Base-by-base conservation (phyloP, 257 asterid genomes). In the Fraxinus cuspidata region DNA sequence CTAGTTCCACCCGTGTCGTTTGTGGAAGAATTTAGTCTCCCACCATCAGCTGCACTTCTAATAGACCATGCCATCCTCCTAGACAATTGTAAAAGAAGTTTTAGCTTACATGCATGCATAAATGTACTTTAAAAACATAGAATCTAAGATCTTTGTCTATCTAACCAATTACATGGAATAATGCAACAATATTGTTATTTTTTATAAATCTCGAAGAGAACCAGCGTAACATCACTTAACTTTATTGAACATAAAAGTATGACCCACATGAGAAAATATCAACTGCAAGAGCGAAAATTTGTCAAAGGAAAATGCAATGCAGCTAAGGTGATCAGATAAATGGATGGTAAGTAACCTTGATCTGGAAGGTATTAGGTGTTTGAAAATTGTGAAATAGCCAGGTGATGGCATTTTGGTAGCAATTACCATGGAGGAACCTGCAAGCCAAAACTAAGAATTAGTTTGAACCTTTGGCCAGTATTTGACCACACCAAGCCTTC, bases 41-140 rank as follows among this genome's bases (percentile, higher is more conserved):
- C 83, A 64, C 88, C 91, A 83, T 89, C 97, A 25, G 96, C 88
- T 73, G 91, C 85, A 74, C 96, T 89, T 86, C 91, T 85, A 81
- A 90, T 70, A 53, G 86, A 85, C 96, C 96, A 85, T 5, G 35
- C 44, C 85, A 76, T 76, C 81, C 84, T 87, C 88, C 96, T 91
- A 84, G 63, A 78, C 71, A 76, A 58, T 71, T 53, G 71, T 77
- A 74, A 27, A 32, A 76, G 27, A 74, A 74, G 58, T 38, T 56
- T 70, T 72, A 71, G 75, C 70, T 34, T 23, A 23, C 1, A 71
- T 56, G 47, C 60, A 53, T 23, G 40, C 6, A 44, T 34, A 66
- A 63, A 6, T 71, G 40, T 38, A 9, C 5, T 25, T 35, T 15
- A 72, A 29, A 38, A 7, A 5, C 23, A 37, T 18, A 13, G 27